Conservation (phyloP, 495 filamentous ascomycete species). For the Jackrogersella minutella region DNA sequence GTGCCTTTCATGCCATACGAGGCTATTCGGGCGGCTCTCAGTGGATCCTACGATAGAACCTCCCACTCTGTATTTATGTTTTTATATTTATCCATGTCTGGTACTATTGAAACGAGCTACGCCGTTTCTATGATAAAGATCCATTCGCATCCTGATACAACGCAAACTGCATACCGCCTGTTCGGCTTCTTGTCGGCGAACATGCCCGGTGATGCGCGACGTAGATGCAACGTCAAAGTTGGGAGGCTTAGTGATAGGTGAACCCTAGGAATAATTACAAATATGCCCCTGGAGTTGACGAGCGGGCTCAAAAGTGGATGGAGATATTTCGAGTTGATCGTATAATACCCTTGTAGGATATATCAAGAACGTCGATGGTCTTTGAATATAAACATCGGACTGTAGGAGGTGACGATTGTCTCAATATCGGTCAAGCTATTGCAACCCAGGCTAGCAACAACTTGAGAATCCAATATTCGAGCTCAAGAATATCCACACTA, state of each 20-base stretch:
- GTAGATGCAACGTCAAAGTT: conserved; percentile 2
- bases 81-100: not conserved
- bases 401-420: not conserved
- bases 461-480: conserved; percentile 38
- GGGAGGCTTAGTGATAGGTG: not conserved
- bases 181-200: conserved; percentile 15
- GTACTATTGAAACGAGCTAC: not conserved
- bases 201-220: not conserved
- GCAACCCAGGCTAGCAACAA: conserved; percentile 43
- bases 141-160: not conserved
- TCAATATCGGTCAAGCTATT: not conserved
- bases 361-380: not conserved
- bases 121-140: not conserved
- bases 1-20: not conserved
- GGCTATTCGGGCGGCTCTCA: not conserved
- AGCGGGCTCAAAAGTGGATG: not conserved
- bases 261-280: conserved; percentile 5
- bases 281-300: not conserved
- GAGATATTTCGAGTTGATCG: not conserved
- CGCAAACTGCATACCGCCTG: not conserved
- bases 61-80: not conserved
- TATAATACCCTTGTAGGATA: not conserved
- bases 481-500: conserved; percentile 39
- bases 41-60: not conserved
- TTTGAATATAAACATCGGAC: no score